Evolutionary conservation across 1,139 yeast species (phyloP), one percentile per base, ranked within the genome.

Genomic region (Diutina sp.): DNA sequence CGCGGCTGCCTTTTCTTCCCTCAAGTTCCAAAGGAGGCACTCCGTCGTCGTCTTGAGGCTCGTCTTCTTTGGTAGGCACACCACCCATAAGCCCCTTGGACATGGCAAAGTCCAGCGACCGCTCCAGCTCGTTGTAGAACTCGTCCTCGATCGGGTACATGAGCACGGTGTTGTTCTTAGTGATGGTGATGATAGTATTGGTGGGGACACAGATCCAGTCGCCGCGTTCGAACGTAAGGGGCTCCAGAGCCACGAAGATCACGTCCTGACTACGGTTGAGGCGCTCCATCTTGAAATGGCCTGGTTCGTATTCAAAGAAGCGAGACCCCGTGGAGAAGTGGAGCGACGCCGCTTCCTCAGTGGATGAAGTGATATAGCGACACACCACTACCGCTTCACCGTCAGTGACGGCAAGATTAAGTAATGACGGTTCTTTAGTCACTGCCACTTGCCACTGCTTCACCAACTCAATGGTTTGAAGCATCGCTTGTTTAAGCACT

Each of bases 121-220:
- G 82, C 58, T 80, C 76, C 58, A 86, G 88, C 50, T 77, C 79
- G 64, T 87, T 90, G 69, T 84, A 90, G 71, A 85, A 91, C 68
- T 93, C 97, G 68, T 93, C 99, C 56, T 79, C 74, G 46, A 93
- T 87, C 1, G 99, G 99, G 65, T 91, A 96, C 74, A 93, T 74
- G 56, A 93, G 73, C 8, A 93, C 95, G 1, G 96, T 89, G 66
- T 90, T 95, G 58, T 71, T 70, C 58, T 82, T 85, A 61, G 85
- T 85, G 59, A 93, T 85, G 0, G 96, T 87, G n/a, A 93, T 69
- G 3, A 86, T 72, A 2, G 97, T 87, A 68, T 93, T 93, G 3
- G 98, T 87, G 1, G 98, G 99, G 1, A 93, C 96, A 18, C 97
- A 86, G 58, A 93, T 87, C 99, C 99, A 93, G 71, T 93, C 99